These are phyloP conservation scores for Fraxinus albicans DNA, from an alignment of 305 asterid genomes.

Conservation along the genomic window DNA sequence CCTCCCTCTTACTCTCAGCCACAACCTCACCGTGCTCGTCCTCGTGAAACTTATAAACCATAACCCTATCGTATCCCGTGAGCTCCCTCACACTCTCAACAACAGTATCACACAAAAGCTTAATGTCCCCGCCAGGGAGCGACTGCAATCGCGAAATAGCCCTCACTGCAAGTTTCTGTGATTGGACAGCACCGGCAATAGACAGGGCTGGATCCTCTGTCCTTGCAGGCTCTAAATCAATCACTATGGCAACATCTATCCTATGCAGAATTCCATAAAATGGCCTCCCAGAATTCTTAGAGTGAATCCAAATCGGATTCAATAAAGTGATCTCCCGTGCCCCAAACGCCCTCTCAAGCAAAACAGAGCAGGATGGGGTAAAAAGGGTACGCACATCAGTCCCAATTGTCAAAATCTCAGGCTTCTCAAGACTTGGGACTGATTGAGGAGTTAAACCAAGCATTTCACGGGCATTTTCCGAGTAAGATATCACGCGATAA, in stretches of 20 bases:
- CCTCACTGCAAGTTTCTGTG: slow-evolving; percentile 85
- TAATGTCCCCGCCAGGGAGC: slow-evolving; percentile 84
- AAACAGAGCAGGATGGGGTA: slow-evolving; percentile 50
- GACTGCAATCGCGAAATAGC: slow-evolving; percentile 90
- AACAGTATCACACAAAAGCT: slow-evolving; percentile 76
- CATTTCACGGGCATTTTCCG: slow-evolving; percentile 77
- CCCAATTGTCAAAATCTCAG: slow-evolving; percentile 50
- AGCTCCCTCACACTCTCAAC: slow-evolving; percentile 87
- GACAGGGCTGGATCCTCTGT: slow-evolving; percentile 87
- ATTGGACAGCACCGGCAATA: slow-evolving; percentile 90
- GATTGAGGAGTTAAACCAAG: slow-evolving; percentile 74
- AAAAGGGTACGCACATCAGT: slow-evolving; percentile 71
- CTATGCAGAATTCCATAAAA: slow-evolving; percentile 83
- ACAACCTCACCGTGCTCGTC: slow-evolving; percentile 96
- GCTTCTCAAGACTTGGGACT: slow-evolving; percentile 61
- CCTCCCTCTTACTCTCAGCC: slow-evolving; percentile 78
- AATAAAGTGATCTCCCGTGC: slow-evolving; percentile 68
- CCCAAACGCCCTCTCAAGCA: slow-evolving; percentile 66
- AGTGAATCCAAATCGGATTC: slow-evolving; percentile 77
- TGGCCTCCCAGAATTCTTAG: slow-evolving; percentile 69
- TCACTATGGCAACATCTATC: slow-evolving; percentile 76
- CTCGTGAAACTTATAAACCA: slow-evolving; percentile 92
- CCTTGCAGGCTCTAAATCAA: slow-evolving; percentile 90
- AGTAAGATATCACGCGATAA: slow-evolving; percentile 60
- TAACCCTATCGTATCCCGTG: slow-evolving; percentile 87